Evolutionary conservation across 139 green algal species (phyloP), one percentile per base, ranked within the genome.

Genomic region (Chlorella sp.): DNA sequence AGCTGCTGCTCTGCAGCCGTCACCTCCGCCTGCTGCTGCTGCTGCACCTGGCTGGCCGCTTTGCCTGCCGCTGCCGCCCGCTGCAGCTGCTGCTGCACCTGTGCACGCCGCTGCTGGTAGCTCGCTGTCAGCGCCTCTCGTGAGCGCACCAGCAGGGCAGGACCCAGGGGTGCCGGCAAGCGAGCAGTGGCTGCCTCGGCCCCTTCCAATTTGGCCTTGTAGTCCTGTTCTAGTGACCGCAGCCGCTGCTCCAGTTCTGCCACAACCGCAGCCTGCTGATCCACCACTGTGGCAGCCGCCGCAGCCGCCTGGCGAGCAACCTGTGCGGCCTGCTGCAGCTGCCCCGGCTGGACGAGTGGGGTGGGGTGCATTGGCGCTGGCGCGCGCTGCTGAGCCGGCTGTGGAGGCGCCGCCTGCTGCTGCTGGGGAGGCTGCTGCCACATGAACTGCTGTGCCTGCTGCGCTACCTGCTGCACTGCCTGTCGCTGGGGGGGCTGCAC

Each of bases 1-100:
- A 62, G 60, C 60, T 16, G 30, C 28, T 79, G 72, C 72, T 44
- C 38, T n/a, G 60, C 38, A 74, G 78, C 72, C 62, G 72, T 4
- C 26, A 39, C 28, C 15, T 32, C n/a, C 0, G 72, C 28, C 47
- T 51, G 70, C 28, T 81, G 64, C n/a, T 41, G 64, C 20, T 36
- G 11, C 9, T 34, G 74, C 51, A 30, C 51, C 25, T 38, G 26
- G 38, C 60, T 57, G 38, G 36, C 69, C 26, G 69, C 44, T 11
- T 55, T 55, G 44, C 44, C 44, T 55, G 44, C 69, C 28, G 69
- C 68, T 18, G 56, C 34, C 12, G 44, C 23, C 28, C 18, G 44
- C 11, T 83, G 78, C 60, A 30, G 62, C 62, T 74, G 38, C 55
- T 38, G 38, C 30, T 47, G 78, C 71, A 63, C 17, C 38, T 62